Evolutionary conservation across 2,329 filamentous ascomycete genomes (phyloP), one percentile per base, ranked within the genome.

Genomic region (Ophiosphaerella korrae): DNA sequence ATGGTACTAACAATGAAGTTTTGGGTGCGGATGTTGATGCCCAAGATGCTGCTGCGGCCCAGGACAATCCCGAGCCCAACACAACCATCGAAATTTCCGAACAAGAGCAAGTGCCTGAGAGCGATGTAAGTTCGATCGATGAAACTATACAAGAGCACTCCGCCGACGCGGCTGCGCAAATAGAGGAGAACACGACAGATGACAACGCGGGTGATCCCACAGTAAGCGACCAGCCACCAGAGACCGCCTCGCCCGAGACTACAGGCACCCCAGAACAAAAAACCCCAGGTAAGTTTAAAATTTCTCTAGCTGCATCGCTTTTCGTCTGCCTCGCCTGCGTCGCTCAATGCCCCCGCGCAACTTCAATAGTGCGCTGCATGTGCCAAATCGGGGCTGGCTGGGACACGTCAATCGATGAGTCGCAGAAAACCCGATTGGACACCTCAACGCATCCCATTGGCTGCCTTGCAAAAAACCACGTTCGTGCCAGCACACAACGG

Each of bases 211-310:
- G 21, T 18, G 16, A 24, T 24, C 11, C 32, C 5, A 4, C 21
- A 18, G 13, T 16, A 43, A 49, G 46, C 46, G 46, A 49, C 33
- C 23, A 31, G 26, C 32, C 5, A 26, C 38, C 34, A 31, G 38
- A 41, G 33, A 18, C 39, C n/a, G 24, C 14, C 24, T 18, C 26
- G 34, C 39, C 46, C 29, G 35, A 43, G 24, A 23, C 14, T 33
- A 16, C 33, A 39, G 40, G 33, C 29, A 14, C 11, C 23, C 40
- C 24, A 38, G 14, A 43, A 39, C 16, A 35, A 32, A 44, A 39
- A 40, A 38, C 53, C 12, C 37, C 44, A 58, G 63, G 62, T 67
- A 67, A 41, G 63, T 64, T 23, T 34, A 23, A 33, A 41, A 37
- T 47, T 52, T 49, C 33, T 41, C 43, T 21, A 44, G 33, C 36